Percentiles rank a stretch among this genome's conserved stretches.
Conservation (phyloP, 768 basidiomycete species). For the Candolleomyces aberdarensis region DNA sequence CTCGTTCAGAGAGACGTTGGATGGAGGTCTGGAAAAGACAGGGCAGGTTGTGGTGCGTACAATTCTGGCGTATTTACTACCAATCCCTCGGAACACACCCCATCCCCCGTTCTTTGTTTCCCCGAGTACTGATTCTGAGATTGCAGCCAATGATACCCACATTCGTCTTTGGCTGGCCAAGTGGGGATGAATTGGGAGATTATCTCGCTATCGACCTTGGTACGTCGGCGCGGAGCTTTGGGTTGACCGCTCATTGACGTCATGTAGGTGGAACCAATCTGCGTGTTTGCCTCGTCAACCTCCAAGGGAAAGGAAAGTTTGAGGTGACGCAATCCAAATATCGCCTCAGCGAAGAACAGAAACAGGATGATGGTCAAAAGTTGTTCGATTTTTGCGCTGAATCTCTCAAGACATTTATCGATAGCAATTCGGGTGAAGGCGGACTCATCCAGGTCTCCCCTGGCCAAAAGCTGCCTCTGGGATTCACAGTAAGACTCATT, state of each 20-base stretch:
- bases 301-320: constrained; percentile 93
- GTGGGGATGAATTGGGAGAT: constrained; percentile 84
- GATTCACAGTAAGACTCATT: constrained; percentile 76
- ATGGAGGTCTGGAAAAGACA: constrained; percentile 77
- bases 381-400: constrained; percentile 98
- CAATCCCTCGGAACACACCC: no score
- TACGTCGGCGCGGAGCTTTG: constrained; percentile 27
- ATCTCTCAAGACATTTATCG: constrained; percentile 85
- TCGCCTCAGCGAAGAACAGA: constrained; percentile 95
- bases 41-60: constrained; percentile 83
- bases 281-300: constrained; percentile 94
- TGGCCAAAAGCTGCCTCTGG: constrained; percentile 70
- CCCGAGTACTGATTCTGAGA: no score
- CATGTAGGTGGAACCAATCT: constrained; percentile 86
- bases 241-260: constrained; percentile 6
- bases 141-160: constrained; percentile 93
- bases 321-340: constrained; percentile 98
- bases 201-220: constrained; percentile 89
- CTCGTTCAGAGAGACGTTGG: constrained; percentile 90
- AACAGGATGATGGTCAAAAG: constrained; percentile 93
- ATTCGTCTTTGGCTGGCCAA: constrained; percentile 94
- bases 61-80: not conserved
- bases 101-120: no score
- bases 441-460: constrained; percentile 46
- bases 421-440: constrained; percentile 58